Evolutionary conservation across 164 flowering plant species (phyloP).

Genomic region (Houttuynia cordata): DNA sequence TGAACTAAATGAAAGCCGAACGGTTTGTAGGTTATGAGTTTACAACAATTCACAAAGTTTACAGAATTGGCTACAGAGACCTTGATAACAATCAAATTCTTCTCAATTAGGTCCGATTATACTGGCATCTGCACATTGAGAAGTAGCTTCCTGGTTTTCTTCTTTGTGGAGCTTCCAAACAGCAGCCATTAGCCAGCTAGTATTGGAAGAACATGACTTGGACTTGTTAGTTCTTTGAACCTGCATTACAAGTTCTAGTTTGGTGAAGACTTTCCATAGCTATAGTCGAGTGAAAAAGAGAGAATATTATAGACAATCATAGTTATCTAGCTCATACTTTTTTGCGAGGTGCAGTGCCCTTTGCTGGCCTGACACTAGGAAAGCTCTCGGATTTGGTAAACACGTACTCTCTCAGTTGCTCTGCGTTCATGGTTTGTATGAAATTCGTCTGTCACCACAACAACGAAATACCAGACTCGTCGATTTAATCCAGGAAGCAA

Average conservation of each 20-base stretch:
- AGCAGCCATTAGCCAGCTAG: conserved; percentile 7
- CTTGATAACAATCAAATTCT: too few species aligned
- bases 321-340: conserved; percentile 15
- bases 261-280: neutral
- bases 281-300: neutral
- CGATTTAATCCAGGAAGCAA: neutral
- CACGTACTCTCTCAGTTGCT: conserved; percentile 26
- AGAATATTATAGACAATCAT: neutral
- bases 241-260: neutral
- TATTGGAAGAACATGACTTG: conserved; percentile 4
- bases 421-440: conserved; percentile 29
- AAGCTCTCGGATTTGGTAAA: conserved; percentile 21
- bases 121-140: too few species aligned
- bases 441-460: conserved; percentile 13
- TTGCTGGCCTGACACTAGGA: conserved; percentile 18
- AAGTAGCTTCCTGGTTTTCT: neutral
- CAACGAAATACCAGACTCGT: neutral
- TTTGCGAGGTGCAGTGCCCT: conserved; percentile 12
- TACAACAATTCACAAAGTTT: too few species aligned
- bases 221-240: conserved; percentile 1
- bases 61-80: too few species aligned
- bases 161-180: conserved; percentile 10
- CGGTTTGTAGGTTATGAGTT: too few species aligned
- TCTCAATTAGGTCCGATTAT: too few species aligned
- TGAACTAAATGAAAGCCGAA: too few species aligned